Conservation (phyloP, 495 filamentous ascomycete genomes). For the Neurospora sp. region DNA sequence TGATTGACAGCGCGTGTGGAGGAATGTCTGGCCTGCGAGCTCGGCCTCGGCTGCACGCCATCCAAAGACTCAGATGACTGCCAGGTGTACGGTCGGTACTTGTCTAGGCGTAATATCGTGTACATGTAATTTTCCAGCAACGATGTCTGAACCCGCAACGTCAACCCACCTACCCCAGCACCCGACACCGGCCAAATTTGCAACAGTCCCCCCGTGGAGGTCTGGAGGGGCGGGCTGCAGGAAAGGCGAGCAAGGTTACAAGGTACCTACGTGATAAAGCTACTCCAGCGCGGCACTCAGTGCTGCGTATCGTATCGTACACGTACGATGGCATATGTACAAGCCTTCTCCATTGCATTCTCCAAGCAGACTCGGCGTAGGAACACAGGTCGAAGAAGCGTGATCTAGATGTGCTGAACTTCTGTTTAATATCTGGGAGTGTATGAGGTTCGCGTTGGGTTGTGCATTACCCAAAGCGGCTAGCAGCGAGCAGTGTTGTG, state of each 20-base stretch:
- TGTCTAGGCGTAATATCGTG: constrained; percentile 4
- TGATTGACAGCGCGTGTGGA: background rate
- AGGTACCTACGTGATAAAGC: background rate
- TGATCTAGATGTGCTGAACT: background rate
- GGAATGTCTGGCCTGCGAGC: background rate
- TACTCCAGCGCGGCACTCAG: background rate
- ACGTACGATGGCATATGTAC: background rate
- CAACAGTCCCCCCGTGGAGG: constrained; percentile 1
- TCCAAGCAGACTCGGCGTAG: background rate
- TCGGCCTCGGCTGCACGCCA: background rate
- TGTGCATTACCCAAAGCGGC: background rate
- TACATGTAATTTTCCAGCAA: constrained; percentile 8
- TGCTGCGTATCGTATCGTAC: background rate
- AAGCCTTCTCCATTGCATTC: background rate
- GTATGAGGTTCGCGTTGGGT: background rate
- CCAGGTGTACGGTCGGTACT: background rate
- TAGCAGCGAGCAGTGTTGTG: background rate
- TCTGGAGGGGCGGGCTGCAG: constrained; percentile 12
- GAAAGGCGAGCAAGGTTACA: background rate
- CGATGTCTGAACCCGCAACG: constrained; percentile 6
- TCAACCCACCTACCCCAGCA: constrained; percentile 1
- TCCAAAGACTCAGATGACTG: background rate
- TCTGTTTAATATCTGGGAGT: background rate
- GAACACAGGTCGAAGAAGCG: background rate
- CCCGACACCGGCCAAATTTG: constrained; percentile 9